Evolutionary conservation across 164 flowering plant genomes (phyloP).

Genomic region (Vitis rupestris): DNA sequence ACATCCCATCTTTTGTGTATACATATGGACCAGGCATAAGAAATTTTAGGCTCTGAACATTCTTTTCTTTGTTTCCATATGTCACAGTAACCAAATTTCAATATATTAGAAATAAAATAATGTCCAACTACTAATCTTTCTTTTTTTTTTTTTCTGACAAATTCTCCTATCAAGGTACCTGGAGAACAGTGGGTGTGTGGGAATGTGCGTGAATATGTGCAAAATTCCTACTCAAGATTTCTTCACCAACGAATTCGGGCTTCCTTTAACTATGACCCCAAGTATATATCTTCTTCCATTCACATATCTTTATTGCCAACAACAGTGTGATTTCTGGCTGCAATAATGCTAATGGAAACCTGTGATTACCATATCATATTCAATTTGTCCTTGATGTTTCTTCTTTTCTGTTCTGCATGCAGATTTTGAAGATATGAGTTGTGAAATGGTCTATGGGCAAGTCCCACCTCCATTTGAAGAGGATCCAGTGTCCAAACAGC

Average conservation of each 20-base stretch:
- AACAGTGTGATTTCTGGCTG: background rate
- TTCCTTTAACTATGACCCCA: conserved; percentile 93
- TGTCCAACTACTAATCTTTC: background rate
- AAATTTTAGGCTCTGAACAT: too few relatives aligned
- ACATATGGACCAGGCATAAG: too few relatives aligned
- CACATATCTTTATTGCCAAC: too few relatives aligned
- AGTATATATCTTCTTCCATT: conserved; percentile 39
- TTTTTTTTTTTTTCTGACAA: background rate
- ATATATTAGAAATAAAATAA: too few relatives aligned
- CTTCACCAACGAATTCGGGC: conserved; percentile 97
- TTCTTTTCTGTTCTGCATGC: background rate
- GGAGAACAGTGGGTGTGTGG: conserved; percentile 97
- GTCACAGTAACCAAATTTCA: too few relatives aligned
- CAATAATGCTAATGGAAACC: background rate
- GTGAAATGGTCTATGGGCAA: conserved; percentile 94
- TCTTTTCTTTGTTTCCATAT: too few relatives aligned
- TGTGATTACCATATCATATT: background rate
- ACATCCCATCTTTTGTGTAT: background rate
- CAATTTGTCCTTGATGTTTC: background rate
- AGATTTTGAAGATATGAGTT: conserved; percentile 99
- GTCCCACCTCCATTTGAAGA: conserved; percentile 80
- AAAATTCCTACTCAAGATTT: conserved; percentile 98
- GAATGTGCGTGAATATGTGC: conserved; percentile 98
- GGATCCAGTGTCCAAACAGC: conserved; percentile 74
- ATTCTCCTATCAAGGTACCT: conserved; percentile 53